Evolutionary conservation across 352 stramenopile genomes (phyloP).

Genomic region (Phytophthora sp.): DNA sequence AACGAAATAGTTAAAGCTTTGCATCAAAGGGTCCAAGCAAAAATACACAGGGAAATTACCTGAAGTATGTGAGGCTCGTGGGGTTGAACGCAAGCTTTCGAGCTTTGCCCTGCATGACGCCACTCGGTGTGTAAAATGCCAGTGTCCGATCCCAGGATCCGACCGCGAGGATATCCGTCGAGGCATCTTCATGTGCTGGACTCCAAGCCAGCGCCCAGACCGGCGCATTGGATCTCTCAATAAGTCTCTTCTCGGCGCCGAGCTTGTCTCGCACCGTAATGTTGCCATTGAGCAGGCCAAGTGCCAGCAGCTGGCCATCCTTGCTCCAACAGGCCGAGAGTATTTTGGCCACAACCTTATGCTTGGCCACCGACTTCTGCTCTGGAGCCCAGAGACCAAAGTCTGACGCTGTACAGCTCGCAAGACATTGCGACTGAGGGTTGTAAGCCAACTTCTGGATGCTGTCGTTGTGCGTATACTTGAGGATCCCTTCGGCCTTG

Average conservation of each 20-base stretch:
- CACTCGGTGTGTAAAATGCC: conserved; percentile 91
- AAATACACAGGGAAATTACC: too few relatives aligned
- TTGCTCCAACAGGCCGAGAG: conserved; percentile 92
- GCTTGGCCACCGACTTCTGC: conserved; percentile 94
- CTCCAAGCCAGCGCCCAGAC: conserved; percentile 91
- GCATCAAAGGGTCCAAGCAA: too few relatives aligned
- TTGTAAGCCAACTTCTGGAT: conserved; percentile 95
- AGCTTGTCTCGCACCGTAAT: conserved; percentile 93
- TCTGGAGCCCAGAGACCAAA: conserved; percentile 95
- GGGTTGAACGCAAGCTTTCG: conserved; percentile 93
- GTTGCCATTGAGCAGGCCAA: conserved; percentile 92
- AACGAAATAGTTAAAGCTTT: not conserved
- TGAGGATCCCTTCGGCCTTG: conserved; percentile 94
- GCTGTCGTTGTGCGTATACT: conserved; percentile 96
- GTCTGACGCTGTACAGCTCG: conserved; percentile 93
- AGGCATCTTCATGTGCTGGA: conserved; percentile 76
- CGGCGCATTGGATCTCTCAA: conserved; percentile 80
- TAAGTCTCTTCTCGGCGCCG: conserved; percentile 90
- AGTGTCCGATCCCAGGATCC: conserved; percentile 95
- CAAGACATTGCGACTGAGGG: conserved; percentile 91
- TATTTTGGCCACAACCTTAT: conserved; percentile 95
- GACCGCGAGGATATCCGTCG: conserved; percentile 87
- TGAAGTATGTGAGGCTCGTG: conserved; percentile 90
- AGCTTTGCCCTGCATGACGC: conserved; percentile 85
- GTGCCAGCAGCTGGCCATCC: conserved; percentile 91